Evolutionary conservation across 495 filamentous ascomycete species (phyloP).

Genomic region (Gamarada debralockiae): DNA sequence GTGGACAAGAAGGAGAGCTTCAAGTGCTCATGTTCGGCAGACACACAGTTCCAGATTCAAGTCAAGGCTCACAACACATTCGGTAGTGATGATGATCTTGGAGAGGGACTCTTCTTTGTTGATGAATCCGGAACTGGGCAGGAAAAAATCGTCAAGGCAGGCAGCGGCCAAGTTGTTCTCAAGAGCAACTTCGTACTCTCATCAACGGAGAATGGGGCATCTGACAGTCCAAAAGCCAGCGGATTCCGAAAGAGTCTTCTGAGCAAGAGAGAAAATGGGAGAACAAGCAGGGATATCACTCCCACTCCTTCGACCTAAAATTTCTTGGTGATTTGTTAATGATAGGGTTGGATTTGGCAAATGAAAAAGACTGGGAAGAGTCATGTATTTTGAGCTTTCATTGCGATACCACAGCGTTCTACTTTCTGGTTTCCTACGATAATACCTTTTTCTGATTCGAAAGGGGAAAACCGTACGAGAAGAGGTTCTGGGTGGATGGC

Average conservation of each 20-base stretch:
- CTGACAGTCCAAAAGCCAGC: slow-evolving; percentile 49
- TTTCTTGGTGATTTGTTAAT: no score
- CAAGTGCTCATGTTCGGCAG: slow-evolving; percentile 71
- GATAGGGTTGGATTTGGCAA: no score
- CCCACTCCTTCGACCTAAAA: slow-evolving; percentile 8
- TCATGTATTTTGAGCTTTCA: no score
- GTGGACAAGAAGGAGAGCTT: slow-evolving; percentile 62
- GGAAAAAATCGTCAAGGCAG: slow-evolving; percentile 71
- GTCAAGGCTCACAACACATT: slow-evolving; percentile 83
- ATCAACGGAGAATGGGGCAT: slow-evolving; percentile 27
- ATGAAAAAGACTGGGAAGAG: no score
- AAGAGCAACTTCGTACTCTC: slow-evolving; percentile 56
- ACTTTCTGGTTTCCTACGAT: no score
- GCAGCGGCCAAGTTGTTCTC: slow-evolving; percentile 62
- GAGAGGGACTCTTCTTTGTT: slow-evolving; percentile 84
- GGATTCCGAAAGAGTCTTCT: slow-evolving; percentile 40
- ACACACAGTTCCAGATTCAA: slow-evolving; percentile 79
- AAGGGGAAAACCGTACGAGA: no score
- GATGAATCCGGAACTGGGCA: slow-evolving; percentile 70
- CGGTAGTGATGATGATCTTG: slow-evolving; percentile 72
- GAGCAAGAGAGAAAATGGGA: slow-evolving; percentile 50
- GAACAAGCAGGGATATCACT: slow-evolving; percentile 33
- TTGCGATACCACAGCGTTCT: no score
- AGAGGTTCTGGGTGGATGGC: no score
- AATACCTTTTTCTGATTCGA: no score